Evolutionary conservation across 2,329 filamentous ascomycete genomes (phyloP), one percentile per base, ranked within the genome.

Genomic region (Trichophyton simii): DNA sequence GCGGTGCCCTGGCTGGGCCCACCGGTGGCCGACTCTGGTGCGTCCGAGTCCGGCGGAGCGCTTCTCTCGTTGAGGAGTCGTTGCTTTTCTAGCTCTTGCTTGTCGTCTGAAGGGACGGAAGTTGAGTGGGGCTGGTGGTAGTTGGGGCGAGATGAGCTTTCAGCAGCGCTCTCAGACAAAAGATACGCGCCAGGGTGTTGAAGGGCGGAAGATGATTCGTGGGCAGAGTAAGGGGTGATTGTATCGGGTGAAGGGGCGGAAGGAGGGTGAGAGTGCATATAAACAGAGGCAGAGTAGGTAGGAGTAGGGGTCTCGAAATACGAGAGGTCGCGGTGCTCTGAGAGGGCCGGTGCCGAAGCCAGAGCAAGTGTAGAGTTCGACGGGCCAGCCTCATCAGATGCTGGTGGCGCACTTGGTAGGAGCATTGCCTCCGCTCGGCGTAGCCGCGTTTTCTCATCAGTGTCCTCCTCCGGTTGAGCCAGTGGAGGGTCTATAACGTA

Each of bases 371-470:
- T 66, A 61, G 67, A 66, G 4, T 75, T 73, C n/a, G 81, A 82
- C 8, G 78, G 75, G n/a, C 76, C 76, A 34, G 73, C 72, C 61
- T 76, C 72, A 11, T 72, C 67, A 38, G 76, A 71, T 0, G 72
- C 78, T 11, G 87, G 82, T 13, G 89, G 91, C 67, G 86, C 85
- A 69, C 91, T 96, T 1, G 92, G 92, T 22, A 96, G 75, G 3
- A 96, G 76, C 55, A 86, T 82, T 66, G 87, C 82, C 74, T 96
- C 91, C 46, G 89, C 90, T 62, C 83, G 83, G 55, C 86, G 83
- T 62, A 94, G 76, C 57, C 86, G 85, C 63, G 95, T 87, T 73
- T 96, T 96, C 65, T 97, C 94, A 11, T 87, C 84, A 36, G 91
- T 76, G 3, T 77, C 80, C 63, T 82, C 82, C 61, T 89, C 84